phyloP scores from a whole-genome alignment of 1,284 basidiomycete genomes.

The Wallemia mellicola region DNA sequence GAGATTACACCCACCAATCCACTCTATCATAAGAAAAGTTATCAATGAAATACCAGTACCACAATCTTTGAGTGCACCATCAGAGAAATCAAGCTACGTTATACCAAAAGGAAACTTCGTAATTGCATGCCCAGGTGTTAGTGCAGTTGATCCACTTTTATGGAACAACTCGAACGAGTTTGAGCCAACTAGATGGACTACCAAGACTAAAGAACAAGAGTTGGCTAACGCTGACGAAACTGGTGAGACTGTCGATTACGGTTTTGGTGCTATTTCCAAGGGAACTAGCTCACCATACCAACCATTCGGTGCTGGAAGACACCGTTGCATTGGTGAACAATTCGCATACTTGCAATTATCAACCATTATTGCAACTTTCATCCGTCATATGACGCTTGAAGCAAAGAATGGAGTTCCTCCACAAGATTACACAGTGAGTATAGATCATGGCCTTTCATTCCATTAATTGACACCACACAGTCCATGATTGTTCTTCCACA shows the following conservation, averaged over 20 bases:
- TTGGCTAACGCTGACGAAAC: conserved; percentile 40
- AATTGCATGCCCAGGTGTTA: conserved; percentile 62
- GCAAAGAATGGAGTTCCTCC: conserved; percentile 37
- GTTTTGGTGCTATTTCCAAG: conserved; percentile 48
- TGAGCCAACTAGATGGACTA: conserved; percentile 62
- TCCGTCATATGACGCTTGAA: conserved; percentile 45
- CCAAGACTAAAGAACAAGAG: conserved; percentile 40
- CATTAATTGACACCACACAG: too few relatives aligned
- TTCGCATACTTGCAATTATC: conserved; percentile 90
- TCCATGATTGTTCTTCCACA: not conserved
- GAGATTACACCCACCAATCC: conserved; percentile 50
- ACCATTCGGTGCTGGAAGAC: conserved; percentile 84
- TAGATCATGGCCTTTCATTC: too few relatives aligned
- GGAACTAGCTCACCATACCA: conserved; percentile 73
- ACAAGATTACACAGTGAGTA: conserved; percentile 50
- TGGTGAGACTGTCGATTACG: conserved; percentile 78
- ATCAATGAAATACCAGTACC: conserved; percentile 60
- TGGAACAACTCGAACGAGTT: conserved; percentile 50
- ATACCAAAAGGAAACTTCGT: conserved; percentile 78
- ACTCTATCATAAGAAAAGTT: conserved; percentile 50
- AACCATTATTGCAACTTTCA: conserved; percentile 44
- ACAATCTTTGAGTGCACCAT: conserved; percentile 41
- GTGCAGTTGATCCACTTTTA: conserved; percentile 54
- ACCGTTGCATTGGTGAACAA: conserved; percentile 86
- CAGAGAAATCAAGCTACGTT: conserved; percentile 36